These are phyloP conservation scores for Magnusiomyces sp. DNA, from an alignment of 1,139 yeast species.

Conservation along the genomic window DNA sequence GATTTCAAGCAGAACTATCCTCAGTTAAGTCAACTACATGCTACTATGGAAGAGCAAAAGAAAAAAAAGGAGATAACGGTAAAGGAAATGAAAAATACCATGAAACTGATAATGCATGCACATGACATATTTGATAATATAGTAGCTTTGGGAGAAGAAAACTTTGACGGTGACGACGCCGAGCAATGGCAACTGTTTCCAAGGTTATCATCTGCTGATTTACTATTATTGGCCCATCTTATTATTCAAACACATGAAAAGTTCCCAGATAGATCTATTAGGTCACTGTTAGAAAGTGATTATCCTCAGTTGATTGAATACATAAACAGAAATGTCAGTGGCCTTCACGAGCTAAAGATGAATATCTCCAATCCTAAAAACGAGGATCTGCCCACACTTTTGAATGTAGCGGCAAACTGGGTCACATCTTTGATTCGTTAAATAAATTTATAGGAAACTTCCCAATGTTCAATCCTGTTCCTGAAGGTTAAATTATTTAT, in stretches of 20 bases:
- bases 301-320: slow-evolving; percentile 16
- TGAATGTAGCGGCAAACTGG: slow-evolving; percentile 4
- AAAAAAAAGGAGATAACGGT: slow-evolving; percentile 38
- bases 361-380: slow-evolving; percentile 8
- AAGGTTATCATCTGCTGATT: slow-evolving; percentile 18
- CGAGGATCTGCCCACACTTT: slow-evolving; percentile 8
- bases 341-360: slow-evolving; percentile 4
- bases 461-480: too few relatives aligned
- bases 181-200: slow-evolving; percentile 2
- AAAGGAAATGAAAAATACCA: slow-evolving; percentile 44
- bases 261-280: slow-evolving; percentile 20
- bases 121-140: slow-evolving; percentile 33
- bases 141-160: slow-evolving; percentile 7
- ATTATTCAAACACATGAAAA: slow-evolving; percentile 17
- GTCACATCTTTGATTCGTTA: neutral
- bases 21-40: slow-evolving; percentile 22
- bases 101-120: slow-evolving; percentile 42
- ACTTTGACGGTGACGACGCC: slow-evolving; percentile 9
- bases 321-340: slow-evolving; percentile 1
- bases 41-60: slow-evolving; percentile 39
- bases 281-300: slow-evolving; percentile 19
- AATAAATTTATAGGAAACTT: too few relatives aligned
- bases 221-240: slow-evolving; percentile 25
- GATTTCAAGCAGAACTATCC: slow-evolving; percentile 32
- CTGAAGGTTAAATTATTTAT: too few relatives aligned